phyloP scores from a whole-genome alignment of 164 flowering plant genomes.

The Berberis thunbergii region DNA sequence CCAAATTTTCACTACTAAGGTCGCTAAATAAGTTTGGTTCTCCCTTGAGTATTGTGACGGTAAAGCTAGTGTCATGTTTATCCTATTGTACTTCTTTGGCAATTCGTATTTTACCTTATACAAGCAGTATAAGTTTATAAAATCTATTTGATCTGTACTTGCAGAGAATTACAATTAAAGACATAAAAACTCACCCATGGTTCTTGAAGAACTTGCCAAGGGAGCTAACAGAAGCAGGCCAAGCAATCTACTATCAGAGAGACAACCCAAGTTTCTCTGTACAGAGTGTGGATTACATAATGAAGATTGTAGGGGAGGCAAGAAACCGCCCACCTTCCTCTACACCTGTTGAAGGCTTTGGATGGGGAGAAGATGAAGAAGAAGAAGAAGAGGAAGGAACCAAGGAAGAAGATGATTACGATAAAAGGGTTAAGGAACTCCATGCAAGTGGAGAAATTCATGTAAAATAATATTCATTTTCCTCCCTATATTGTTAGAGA shows the following conservation, averaged over 20 bases:
- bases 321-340: slow-evolving; percentile 60
- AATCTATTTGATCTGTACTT: background rate
- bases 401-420: slow-evolving; percentile 59
- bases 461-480: background rate
- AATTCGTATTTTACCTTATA: background rate
- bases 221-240: slow-evolving; percentile 72
- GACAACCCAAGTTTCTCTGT: slow-evolving; percentile 61
- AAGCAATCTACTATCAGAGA: slow-evolving; percentile 53
- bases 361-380: slow-evolving; percentile 61
- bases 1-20: too few species aligned
- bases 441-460: slow-evolving; percentile 61
- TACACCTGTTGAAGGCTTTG: slow-evolving; percentile 49
- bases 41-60: too few species aligned
- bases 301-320: slow-evolving; percentile 90
- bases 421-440: slow-evolving; percentile 64
- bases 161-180: slow-evolving; percentile 73
- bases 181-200: slow-evolving; percentile 93
- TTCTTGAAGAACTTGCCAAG: slow-evolving; percentile 87
- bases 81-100: too few species aligned
- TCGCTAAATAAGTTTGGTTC: too few species aligned
- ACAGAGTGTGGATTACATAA: slow-evolving; percentile 77
- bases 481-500: background rate
- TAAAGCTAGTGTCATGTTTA: too few species aligned
- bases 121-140: background rate
- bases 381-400: slow-evolving; percentile 63